Evolutionary conservation across 495 filamentous ascomycete genomes (phyloP), one percentile per base, ranked within the genome.

Genomic region (Daldinia vernicosa): DNA sequence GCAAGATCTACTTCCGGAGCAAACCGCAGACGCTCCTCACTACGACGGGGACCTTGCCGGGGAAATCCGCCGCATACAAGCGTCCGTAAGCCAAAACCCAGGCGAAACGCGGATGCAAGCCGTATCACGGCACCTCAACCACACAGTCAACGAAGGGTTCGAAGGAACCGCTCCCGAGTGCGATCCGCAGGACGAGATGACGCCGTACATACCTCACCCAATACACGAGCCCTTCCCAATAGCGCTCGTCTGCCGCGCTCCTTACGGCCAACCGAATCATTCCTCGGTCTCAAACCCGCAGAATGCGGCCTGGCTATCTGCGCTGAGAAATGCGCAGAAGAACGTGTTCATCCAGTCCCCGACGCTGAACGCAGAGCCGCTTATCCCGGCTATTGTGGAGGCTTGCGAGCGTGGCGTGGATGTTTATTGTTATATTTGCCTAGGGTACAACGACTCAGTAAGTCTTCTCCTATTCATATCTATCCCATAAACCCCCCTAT

Each of bases 391-490:
- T 26, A 74, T 76, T n/a, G 63, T 84, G 1, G 84, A 85, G 19
- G 91, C 91, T 1, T 85, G 88, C n/a, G 83, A 87, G 56, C 83
- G 90, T 15, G 90, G 90, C 14, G 80, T 93, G 2, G 79, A 86
- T 11, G 88, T 93, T 1, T 86, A 85, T 2, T 89, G 84, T 73
- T 93, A 92, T 63, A 79, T 93, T 22, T 92, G 89, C 59, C 84
- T 93, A 1, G 90, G 92, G 1, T 94, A 94, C 76, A 93, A 93
- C 69, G 91, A 94, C 66, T 81, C 88, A 7, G 83, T 84, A 70
- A 52, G 79, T 76, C 52, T 11, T 43, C 4, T 11, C 9, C 26
- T 17, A 15, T 15, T 33, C 22, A 43, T 6, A 9, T 3, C 8
- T 50, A 17, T 7, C 45, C 6, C 45, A 2, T 17, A 9, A 14